These are phyloP conservation scores for Rhynchospora tenuis DNA, from an alignment of 176 grass and related monocot genomes.

Conservation along the genomic window DNA sequence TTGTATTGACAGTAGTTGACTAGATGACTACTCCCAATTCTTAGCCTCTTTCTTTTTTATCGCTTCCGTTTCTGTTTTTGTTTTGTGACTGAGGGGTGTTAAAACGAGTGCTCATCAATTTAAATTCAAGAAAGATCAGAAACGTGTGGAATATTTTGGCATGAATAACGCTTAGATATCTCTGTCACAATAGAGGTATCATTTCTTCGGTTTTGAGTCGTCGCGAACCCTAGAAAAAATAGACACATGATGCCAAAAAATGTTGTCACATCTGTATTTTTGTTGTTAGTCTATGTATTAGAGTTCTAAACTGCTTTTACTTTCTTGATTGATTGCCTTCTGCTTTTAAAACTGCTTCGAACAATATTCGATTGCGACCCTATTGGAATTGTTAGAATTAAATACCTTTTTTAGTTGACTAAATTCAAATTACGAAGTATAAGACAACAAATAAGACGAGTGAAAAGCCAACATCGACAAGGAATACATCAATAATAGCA, in stretches of 20 bases:
- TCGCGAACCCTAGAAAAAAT: conserved; percentile 9
- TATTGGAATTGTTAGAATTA: neutral
- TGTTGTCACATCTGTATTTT: neutral
- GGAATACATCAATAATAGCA: no score
- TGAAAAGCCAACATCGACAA: no score
- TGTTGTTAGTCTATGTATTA: neutral
- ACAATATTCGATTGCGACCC: neutral
- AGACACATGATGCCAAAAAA: conserved; percentile 8
- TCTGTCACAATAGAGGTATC: neutral
- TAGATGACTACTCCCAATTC: no score
- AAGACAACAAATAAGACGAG: no score
- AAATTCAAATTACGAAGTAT: no score
- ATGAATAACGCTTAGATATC: neutral
- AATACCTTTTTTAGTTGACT: no score
- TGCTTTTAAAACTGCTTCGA: neutral
- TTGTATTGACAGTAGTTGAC: no score
- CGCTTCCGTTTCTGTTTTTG: no score
- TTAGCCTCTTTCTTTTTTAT: no score
- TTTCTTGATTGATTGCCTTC: neutral
- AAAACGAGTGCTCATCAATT: neutral
- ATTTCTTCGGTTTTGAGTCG: conserved; percentile 13
- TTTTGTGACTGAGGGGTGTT: no score
- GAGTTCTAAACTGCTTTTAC: conserved; percentile 5
- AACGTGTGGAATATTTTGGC: neutral
- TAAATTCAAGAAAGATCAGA: neutral